Evolutionary conservation across 805 yeast genomes (phyloP).

Genomic region (Saturnispora halmiae): DNA sequence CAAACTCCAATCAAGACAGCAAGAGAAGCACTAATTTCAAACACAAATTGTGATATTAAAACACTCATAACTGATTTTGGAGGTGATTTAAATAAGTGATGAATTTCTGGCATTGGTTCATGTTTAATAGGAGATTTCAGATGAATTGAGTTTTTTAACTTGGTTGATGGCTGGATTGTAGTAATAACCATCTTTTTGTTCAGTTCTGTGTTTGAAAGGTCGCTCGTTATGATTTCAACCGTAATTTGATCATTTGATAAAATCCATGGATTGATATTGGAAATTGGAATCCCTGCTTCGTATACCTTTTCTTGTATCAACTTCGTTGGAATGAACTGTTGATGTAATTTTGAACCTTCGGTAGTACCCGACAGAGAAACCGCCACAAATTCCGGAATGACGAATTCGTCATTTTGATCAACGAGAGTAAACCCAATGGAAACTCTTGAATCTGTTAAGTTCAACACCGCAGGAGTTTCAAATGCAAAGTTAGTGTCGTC

Average conservation of each 20-base stretch:
- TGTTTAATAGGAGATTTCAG: constrained; percentile 28
- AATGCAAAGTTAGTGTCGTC: constrained; percentile 13
- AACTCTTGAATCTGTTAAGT: constrained; percentile 14
- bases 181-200: constrained; percentile 17
- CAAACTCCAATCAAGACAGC: constrained; percentile 36
- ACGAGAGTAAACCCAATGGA: constrained; percentile 17
- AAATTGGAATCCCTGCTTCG: constrained; percentile 13
- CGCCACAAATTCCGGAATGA: constrained; percentile 23
- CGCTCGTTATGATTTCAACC: constrained; percentile 25
- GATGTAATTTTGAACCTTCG: constrained; percentile 10
- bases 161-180: constrained; percentile 15
- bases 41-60: constrained; percentile 44
- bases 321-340: constrained; percentile 21
- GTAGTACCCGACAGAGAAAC: constrained; percentile 17
- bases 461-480: constrained; percentile 9
- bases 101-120: constrained; percentile 51
- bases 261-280: constrained; percentile 21
- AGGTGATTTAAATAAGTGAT: constrained; percentile 49
- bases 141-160: constrained; percentile 10
- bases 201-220: constrained; percentile 12
- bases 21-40: constrained; percentile 34
- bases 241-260: constrained; percentile 16
- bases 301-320: constrained; percentile 10
- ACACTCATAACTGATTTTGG: constrained; percentile 43
- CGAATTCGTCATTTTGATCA: constrained; percentile 6